Percentiles rank a stretch among this genome's conserved stretches.
phyloP scores from a whole-genome alignment of 2,329 filamentous ascomycete genomes.

The Beauveria sp. region DNA sequence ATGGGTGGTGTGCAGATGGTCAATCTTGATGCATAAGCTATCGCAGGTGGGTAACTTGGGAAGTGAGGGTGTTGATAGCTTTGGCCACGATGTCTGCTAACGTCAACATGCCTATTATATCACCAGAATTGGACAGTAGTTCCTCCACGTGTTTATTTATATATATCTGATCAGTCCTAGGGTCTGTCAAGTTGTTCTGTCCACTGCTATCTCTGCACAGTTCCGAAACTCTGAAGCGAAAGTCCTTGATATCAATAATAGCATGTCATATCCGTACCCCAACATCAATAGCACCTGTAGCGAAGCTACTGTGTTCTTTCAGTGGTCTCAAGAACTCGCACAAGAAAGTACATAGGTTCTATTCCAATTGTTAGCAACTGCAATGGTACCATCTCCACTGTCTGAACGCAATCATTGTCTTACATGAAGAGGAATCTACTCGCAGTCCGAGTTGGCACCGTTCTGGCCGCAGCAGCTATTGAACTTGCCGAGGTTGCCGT shows the following conservation, averaged over 20 bases:
- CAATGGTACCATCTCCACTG: neutral
- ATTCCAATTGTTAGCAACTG: neutral
- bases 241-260: neutral
- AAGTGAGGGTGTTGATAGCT: neutral
- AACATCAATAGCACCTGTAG: neutral
- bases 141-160: neutral
- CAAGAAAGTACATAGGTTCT: neutral
- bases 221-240: neutral
- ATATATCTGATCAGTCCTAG: neutral
- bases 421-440: neutral
- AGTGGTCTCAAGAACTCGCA: neutral
- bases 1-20: no score
- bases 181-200: neutral
- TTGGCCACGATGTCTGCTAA: neutral
- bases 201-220: neutral
- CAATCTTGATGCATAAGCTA: no score
- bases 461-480: neutral
- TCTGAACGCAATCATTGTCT: neutral
- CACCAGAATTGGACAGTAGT: neutral
- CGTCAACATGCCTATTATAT: neutral
- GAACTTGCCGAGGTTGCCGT: neutral
- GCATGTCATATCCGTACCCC: neutral
- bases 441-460: neutral
- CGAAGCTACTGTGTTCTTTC: neutral
- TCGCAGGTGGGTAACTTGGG: no score